Conservation (phyloP, 768 basidiomycete species). For the Suillus tomentosus region DNA sequence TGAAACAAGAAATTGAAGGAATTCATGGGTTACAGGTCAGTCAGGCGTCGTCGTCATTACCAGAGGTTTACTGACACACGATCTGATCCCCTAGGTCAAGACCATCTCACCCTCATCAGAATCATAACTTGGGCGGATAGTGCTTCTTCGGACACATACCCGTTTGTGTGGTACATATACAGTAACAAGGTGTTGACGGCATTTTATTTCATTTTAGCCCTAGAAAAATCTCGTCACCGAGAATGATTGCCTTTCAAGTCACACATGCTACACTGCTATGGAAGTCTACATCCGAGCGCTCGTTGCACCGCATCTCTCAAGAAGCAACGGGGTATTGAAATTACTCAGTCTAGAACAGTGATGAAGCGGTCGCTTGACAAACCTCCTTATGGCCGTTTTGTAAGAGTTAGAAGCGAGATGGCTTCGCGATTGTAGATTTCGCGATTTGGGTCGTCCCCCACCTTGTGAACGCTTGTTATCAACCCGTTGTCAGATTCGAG, state of each 20-base stretch:
- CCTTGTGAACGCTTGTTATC: slow-evolving; percentile 37
- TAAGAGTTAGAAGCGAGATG: slow-evolving; percentile 57
- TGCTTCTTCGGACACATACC: neutral
- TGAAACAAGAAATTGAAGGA: slow-evolving; percentile 87
- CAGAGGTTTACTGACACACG: neutral
- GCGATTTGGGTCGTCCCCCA: slow-evolving; percentile 63
- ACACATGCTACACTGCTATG: neutral
- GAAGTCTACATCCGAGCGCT: neutral
- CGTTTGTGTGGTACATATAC: neutral
- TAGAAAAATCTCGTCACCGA: neutral
- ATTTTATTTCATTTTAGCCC: neutral
- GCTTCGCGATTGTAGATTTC: slow-evolving; percentile 62
- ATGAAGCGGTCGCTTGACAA: neutral
- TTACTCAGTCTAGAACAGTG: neutral
- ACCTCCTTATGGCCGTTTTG: slow-evolving; percentile 19
- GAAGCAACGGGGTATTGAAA: neutral
- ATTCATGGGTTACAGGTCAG: slow-evolving; percentile 90
- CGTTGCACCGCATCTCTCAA: neutral
- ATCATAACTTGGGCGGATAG: neutral
- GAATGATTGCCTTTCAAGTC: neutral
- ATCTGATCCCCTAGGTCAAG: slow-evolving; percentile 36
- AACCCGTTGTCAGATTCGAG: slow-evolving; percentile 5
- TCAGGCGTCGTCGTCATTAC: slow-evolving; percentile 35
- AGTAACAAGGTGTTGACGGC: neutral
- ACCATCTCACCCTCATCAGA: slow-evolving; percentile 34